A percentile compares a stretch with the other conserved stretches of the same genome.
Conservation (phyloP, 176 grass and related monocot species). For the Hsuehochloa calcarea region DNA sequence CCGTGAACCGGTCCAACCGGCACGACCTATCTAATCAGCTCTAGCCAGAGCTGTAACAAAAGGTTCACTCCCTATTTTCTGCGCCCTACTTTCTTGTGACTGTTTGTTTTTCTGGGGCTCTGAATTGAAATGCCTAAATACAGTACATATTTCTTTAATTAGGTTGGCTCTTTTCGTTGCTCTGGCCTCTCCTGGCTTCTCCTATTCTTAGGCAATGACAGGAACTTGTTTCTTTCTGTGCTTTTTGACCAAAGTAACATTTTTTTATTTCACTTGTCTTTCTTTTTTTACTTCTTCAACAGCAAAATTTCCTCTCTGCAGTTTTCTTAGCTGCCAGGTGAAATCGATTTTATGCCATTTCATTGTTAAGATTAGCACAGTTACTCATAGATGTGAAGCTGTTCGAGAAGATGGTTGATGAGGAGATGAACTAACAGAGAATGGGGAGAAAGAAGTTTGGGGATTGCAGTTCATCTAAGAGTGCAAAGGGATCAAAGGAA, state of each 20-base stretch:
- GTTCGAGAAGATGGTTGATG: slow-evolving; percentile 11
- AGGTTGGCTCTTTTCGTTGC: background rate
- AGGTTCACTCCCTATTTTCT: background rate
- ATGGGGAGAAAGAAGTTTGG: too few species aligned
- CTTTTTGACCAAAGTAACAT: background rate
- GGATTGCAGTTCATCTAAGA: too few species aligned
- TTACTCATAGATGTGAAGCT: background rate
- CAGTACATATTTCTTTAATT: slow-evolving; percentile 20
- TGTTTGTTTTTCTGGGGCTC: background rate
- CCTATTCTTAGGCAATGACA: slow-evolving; percentile 21
- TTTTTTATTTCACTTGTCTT: background rate
- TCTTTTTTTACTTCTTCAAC: background rate
- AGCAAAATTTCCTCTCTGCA: background rate
- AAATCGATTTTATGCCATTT: background rate
- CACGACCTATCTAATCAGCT: too few species aligned
- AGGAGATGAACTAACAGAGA: background rate
- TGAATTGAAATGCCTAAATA: slow-evolving; percentile 15
- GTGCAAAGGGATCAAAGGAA: too few species aligned
- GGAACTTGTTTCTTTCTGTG: background rate
- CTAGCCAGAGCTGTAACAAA: too few species aligned
- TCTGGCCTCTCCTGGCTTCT: background rate
- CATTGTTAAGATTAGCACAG: background rate
- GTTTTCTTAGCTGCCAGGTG: background rate
- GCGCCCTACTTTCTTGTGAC: background rate
- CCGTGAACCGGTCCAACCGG: too few species aligned